Percentiles rank a stretch among this genome's conserved stretches.
These are phyloP conservation scores for Colletotrichum cordylinicola DNA, from an alignment of 2,329 filamentous ascomycete species.

Conservation along the genomic window DNA sequence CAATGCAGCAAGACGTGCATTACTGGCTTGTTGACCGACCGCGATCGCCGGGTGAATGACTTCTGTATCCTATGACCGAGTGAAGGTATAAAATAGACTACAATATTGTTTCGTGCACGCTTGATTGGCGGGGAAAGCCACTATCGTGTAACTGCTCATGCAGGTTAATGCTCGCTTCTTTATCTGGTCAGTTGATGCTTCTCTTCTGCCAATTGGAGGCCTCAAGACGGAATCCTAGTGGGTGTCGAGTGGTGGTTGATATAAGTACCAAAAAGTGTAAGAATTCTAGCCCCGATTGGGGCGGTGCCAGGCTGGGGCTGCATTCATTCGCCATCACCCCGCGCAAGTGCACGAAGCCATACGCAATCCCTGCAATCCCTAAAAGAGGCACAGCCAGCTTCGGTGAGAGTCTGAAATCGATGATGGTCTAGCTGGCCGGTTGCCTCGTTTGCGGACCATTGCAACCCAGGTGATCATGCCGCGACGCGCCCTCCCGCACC, in stretches of 20 bases:
- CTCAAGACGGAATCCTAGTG: not conserved
- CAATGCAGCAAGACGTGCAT: not conserved
- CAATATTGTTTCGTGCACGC: not conserved
- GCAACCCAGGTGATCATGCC: not conserved
- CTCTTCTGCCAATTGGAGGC: not conserved
- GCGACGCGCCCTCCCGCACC: conserved; percentile 3
- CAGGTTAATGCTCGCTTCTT: conserved; percentile 65
- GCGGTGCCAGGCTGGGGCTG: not conserved
- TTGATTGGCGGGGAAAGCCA: not conserved
- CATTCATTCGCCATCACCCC: not conserved
- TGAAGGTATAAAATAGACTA: not conserved
- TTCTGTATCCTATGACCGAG: not conserved
- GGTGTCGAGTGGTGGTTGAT: not conserved
- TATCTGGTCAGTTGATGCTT: not conserved
- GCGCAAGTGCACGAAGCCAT: not conserved
- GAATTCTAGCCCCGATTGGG: not conserved
- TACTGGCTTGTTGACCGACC: not conserved
- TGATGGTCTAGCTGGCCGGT: not conserved
- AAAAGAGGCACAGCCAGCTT: conserved; percentile 6
- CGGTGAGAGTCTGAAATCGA: not conserved
- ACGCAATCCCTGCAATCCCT: not conserved
- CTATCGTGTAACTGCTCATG: conserved; percentile 60
- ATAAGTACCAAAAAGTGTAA: not conserved
- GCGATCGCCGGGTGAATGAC: not conserved
- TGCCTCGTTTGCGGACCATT: conserved; percentile 10